Evolutionary conservation across 768 basidiomycete species (phyloP), one percentile per base, ranked within the genome.

Genomic region (Kwoniella newhampshirensis): DNA sequence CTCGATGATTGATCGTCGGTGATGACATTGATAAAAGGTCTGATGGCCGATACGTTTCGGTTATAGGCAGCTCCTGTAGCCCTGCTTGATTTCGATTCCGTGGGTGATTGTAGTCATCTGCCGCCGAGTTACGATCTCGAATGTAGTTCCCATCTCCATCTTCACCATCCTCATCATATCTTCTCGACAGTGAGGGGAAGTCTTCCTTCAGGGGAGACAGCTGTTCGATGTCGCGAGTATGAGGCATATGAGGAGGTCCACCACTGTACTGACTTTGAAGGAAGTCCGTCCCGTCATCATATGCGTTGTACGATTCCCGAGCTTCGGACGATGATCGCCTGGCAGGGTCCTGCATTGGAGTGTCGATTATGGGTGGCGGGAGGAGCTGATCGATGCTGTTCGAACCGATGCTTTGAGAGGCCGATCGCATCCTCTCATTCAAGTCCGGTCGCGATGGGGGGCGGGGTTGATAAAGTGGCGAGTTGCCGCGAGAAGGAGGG

Each of bases 121-220:
- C 7, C 13, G 55, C 47, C 4, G 47, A 18, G 36, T 58, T 51
- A 13, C 20, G 42, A 18, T 47, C 35, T 36, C 52, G 50, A 8
- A 23, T 36, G 8, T 47, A 23, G 8, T 37, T 47, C 6, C 17
- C 47, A 15, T 30, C 18, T 2, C 41, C 54, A 36, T 56, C 54
- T 21, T 56, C 54, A 7, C 47, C 56, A 37, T 58, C 57, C 43
- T 59, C 57, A 25, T 52, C 50, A 27, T 45, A 53, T 17, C 32
- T 28, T 18, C 51, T 52, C 9, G 57, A 59, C 20, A 53, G 36
- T 0, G 41, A 44, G 1, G 57, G 57, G 44, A 17, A 46, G 8
- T 23, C 23, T 21, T 46, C 40, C 21, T n/a, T 7, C 7, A n/a
- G 40, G 11, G 56, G 56, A 11, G 54, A 56, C 42, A 54, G 17